Conservation (phyloP, 169 alveolate genomes). For the Blepharisma undulans region DNA sequence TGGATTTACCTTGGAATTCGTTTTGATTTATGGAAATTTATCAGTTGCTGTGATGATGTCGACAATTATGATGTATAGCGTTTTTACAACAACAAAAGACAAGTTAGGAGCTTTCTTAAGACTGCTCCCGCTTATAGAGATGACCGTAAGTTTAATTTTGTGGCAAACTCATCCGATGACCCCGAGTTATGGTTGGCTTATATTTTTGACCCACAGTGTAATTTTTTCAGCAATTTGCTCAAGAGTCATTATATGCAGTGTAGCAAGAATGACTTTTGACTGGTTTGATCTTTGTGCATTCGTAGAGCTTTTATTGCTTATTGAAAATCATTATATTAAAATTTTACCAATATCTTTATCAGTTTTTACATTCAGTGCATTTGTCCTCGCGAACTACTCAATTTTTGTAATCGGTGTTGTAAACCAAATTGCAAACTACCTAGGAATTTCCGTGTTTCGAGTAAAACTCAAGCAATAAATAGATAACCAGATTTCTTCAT, state of each 20-base stretch:
- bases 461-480: not conserved
- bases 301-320: not conserved
- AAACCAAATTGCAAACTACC: not conserved
- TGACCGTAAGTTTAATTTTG: not conserved
- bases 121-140: conserved; percentile 24
- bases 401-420: not conserved
- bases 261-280: not conserved
- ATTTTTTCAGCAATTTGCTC: not conserved
- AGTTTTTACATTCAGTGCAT: not conserved
- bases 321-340: not conserved
- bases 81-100: not conserved
- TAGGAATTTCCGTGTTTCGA: not conserved
- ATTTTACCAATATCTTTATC: not conserved
- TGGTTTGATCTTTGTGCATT: conserved; percentile 7
- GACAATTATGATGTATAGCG: not conserved
- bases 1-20: not conserved
- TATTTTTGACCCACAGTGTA: conserved; percentile 21
- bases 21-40: not conserved
- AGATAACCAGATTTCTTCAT: not conserved
- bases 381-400: not conserved
- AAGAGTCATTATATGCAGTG: conserved; percentile 16
- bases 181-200: not conserved
- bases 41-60: not conserved
- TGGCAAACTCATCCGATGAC: not conserved
- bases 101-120: not conserved